These are phyloP conservation scores for Paramecium biaurelia DNA, from an alignment of 73 alveolate genomes.

Conservation along the genomic window DNA sequence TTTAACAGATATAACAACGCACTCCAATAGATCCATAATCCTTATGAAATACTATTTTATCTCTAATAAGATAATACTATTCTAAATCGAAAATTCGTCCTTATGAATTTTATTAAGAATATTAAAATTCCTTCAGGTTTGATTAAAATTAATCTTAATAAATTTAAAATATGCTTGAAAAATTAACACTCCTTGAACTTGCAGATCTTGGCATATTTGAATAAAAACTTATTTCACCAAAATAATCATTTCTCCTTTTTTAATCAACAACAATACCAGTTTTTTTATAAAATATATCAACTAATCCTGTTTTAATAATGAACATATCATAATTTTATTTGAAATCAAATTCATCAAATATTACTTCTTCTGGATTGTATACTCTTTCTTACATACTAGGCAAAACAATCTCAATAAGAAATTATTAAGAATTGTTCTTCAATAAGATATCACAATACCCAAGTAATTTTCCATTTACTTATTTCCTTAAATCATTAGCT, in stretches of 20 bases:
- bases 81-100: slow-evolving; percentile 56
- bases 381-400: slow-evolving; percentile 61
- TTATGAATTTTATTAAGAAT: slow-evolving; percentile 53
- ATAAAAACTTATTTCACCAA: slow-evolving; percentile 88
- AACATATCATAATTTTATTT: slow-evolving; percentile 55
- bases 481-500: neutral
- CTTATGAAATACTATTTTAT: neutral
- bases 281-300: slow-evolving; percentile 60
- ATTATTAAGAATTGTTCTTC: neutral
- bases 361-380: slow-evolving; percentile 78
- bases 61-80: slow-evolving; percentile 40
- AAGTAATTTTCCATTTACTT: neutral
- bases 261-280: slow-evolving; percentile 61
- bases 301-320: slow-evolving; percentile 67
- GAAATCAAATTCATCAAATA: slow-evolving; percentile 65
- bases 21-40: slow-evolving; percentile 21
- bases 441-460: neutral
- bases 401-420: neutral
- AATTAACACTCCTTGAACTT: slow-evolving; percentile 77
- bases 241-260: slow-evolving; percentile 64
- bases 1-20: slow-evolving; percentile 33
- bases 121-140: slow-evolving; percentile 70
- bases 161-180: slow-evolving; percentile 63
- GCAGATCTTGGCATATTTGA: slow-evolving; percentile 78
- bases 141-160: neutral